Evolutionary conservation across 2,329 filamentous ascomycete genomes (phyloP).

Genomic region (Xenosphaeropsis pyriputrescens): DNA sequence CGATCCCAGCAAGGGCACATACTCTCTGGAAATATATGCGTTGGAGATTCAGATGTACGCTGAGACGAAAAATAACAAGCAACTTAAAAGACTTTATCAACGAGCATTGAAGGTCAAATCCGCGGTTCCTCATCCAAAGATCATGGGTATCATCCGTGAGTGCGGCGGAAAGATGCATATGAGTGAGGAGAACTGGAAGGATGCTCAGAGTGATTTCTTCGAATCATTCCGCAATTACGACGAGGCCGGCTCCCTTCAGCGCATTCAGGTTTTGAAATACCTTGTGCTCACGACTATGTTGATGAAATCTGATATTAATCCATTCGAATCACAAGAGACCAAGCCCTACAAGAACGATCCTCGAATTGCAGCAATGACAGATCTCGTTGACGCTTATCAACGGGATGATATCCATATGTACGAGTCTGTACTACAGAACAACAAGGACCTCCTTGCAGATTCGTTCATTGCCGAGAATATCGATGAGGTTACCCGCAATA

Average conservation of each 20-base stretch:
- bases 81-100: conserved; percentile 84
- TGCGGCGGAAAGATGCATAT: conserved; percentile 99
- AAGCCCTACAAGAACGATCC: conserved; percentile 96
- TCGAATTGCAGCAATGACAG: conserved; percentile 91
- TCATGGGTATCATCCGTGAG: conserved; percentile 97
- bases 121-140: conserved; percentile 95
- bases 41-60: conserved; percentile 98
- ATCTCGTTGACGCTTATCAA: conserved; percentile 92
- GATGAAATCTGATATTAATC: conserved; percentile 97
- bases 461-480: conserved; percentile 98
- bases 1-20: conserved; percentile 91
- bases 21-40: conserved; percentile 89
- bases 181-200: conserved; percentile 99
- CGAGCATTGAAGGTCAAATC: conserved; percentile 83
- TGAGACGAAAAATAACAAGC: conserved; percentile 93
- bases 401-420: conserved; percentile 88
- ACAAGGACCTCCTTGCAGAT: conserved; percentile 80
- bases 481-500: conserved; percentile 94
- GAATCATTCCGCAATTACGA: conserved; percentile 99
- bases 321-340: conserved; percentile 96
- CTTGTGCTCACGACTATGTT: conserved; percentile 94
- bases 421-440: conserved; percentile 72
- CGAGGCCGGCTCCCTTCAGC: conserved; percentile 87
- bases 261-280: conserved; percentile 96
- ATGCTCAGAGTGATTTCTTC: conserved; percentile 94